Evolutionary conservation across 805 yeast species (phyloP), one percentile per base, ranked within the genome.

Genomic region (Nakazawaea pomicola): DNA sequence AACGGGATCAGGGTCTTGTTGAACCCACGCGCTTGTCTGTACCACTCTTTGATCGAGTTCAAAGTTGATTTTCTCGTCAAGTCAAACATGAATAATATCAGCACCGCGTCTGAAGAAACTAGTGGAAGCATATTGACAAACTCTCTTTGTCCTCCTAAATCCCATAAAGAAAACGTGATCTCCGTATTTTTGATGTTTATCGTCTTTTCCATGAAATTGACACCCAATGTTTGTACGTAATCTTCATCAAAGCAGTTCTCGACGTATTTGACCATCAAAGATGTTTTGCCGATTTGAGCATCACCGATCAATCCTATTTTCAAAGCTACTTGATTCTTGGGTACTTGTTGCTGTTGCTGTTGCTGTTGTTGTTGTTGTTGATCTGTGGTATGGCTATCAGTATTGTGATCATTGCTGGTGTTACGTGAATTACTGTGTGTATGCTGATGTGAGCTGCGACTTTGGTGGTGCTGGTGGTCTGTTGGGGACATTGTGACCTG

Each of bases 241-340:
- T 83, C 88, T 54, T 87, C 93, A 56, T 89, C 95, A 58, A 85
- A 91, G 25, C 85, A 78, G 41, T 95, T 95, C 56, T 91, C 96
- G n/a, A 91, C 96, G 57, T 90, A 91, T 57, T 91, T 89, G 18
- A 90, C 96, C 98, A 91, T 90, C 44, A 91, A 64, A 5, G 97
- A 87, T 0, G 99, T 91, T 56, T 91, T 91, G 4, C 99, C 99
- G 5, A 90, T 89, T 55, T 88, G 95, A 2, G 96, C 95, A 61
- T 91, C 98, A 5, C 99, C 99, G 37, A 91, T 78, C 35, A 91
- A 75, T 3, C 97, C 98, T 15, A 91, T 89, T 54, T 91, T 93
- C 36, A 91, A 64, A 1, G 86, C 78, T 21, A 81, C 84, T 44
- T 65, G 55, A 46, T 64, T 65, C 38, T 57, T 58, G 5, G 34